Evolutionary conservation across 352 stramenopile species (phyloP), one percentile per base, ranked within the genome.

Genomic region (Blastocystis sp.): DNA sequence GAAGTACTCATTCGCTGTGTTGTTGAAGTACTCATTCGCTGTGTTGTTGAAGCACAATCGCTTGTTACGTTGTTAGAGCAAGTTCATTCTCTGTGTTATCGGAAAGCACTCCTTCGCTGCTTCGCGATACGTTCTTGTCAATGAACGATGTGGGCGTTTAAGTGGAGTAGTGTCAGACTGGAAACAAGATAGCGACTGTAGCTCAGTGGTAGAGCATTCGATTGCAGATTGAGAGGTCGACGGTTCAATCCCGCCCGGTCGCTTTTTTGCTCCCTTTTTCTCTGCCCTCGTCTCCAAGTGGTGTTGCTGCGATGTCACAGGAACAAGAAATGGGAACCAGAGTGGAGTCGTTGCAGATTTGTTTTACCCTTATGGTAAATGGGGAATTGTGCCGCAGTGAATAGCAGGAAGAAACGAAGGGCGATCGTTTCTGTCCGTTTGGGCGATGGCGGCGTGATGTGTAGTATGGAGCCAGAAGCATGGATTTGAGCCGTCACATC

Each of bases 161-260:
- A 55, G 45, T 55, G 45, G 6, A 55, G 6, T 13, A 55, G 41
- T 55, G 45, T 19, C 9, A 0, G 0, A 55, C 45, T 19, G 45
- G 0, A 55, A 55, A 55, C 45, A 55, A 55, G 45, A 55, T 19
- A 55, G 74, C 74, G 74, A 62, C 74, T 61, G 24, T 85, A 85
- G 74, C 74, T 85, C 74, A 85, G 74, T 85, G 74, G 74, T 85
- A 85, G 74, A 85, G 74, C 74, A 85, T 85, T 70, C 74, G 74
- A 85, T 85, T 85, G 74, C 74, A 85, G 74, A 85, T 85, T 85
- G 74, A 70, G 74, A 85, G 74, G 74, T 85, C 74, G 74, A 67
- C 74, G 74, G 74, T 85, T 85, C 74, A 85, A 85, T 85, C 74
- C 74, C 74, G 74, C 51, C 74, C 24, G 45, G 74, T 61, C 74